These are phyloP conservation scores for Jasminum sambac DNA, from an alignment of 257 asterid genomes.

Conservation along the genomic window DNA sequence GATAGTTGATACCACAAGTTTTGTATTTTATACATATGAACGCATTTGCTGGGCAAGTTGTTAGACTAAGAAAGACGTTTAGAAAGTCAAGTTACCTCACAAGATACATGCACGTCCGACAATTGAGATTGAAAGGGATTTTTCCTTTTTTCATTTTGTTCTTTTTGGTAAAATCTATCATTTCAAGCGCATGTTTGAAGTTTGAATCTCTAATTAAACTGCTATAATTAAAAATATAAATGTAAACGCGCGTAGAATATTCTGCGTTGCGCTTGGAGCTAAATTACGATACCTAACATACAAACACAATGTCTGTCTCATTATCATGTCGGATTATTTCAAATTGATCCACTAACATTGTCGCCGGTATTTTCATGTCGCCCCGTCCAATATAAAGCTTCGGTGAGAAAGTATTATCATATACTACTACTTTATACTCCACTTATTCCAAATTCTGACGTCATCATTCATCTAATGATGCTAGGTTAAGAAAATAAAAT, in stretches of 20 bases:
- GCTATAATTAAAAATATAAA: neutral
- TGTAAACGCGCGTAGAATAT: neutral
- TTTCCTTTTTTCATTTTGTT: too few relatives aligned
- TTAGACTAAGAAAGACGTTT: neutral
- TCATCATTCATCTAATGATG: constrained; percentile 19
- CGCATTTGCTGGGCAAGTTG: neutral
- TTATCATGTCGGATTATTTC: neutral
- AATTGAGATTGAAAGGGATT: neutral
- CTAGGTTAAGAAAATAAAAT: neutral
- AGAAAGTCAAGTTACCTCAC: constrained; percentile 1
- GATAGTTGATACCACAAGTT: neutral
- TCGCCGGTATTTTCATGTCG: neutral
- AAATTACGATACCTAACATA: neutral
- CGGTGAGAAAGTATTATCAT: neutral
- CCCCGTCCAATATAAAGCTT: neutral
- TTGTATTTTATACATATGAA: neutral
- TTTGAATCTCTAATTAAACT: neutral
- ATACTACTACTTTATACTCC: neutral
- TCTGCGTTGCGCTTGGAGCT: neutral
- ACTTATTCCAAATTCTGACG: constrained; percentile 28
- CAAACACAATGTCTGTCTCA: neutral
- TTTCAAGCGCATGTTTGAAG: neutral
- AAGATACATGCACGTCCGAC: neutral
- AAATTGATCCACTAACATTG: neutral
- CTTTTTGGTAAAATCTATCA: neutral